phyloP scores from a whole-genome alignment of 2,329 filamentous ascomycete species.

The Penicillium griseofulvum region DNA sequence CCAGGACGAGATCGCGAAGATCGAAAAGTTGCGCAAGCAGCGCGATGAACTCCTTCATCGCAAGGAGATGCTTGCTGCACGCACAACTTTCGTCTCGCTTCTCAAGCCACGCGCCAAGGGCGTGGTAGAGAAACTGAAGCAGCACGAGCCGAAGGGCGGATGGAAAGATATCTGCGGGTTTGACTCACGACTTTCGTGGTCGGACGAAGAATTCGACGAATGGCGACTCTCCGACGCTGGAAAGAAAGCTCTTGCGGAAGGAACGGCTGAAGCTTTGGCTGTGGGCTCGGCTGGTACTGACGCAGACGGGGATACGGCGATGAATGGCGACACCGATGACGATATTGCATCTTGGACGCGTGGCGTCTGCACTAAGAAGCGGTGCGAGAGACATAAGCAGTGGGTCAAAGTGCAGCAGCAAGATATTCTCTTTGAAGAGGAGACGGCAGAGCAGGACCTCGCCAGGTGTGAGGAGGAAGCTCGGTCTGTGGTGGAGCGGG shows the following conservation, averaged over 20 bases:
- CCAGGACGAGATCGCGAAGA: slow-evolving; percentile 36
- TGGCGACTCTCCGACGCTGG: slow-evolving; percentile 44
- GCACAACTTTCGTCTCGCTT: slow-evolving; percentile 43
- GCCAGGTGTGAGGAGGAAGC: slow-evolving; percentile 41
- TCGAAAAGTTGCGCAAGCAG: slow-evolving; percentile 38
- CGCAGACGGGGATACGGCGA: slow-evolving; percentile 35
- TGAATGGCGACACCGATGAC: slow-evolving; percentile 33
- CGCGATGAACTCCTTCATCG: slow-evolving; percentile 37
- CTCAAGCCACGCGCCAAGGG: slow-evolving; percentile 43
- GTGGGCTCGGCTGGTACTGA: slow-evolving; percentile 25
- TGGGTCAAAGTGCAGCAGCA: slow-evolving; percentile 50
- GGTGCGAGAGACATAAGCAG: slow-evolving; percentile 49
- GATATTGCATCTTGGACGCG: slow-evolving; percentile 35
- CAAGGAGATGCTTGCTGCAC: slow-evolving; percentile 42
- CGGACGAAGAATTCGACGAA: slow-evolving; percentile 48
- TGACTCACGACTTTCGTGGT: slow-evolving; percentile 48
- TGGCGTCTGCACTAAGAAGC: slow-evolving; percentile 48
- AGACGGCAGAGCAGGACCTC: slow-evolving; percentile 40
- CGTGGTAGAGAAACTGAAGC: slow-evolving; percentile 45
- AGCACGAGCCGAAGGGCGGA: slow-evolving; percentile 45
- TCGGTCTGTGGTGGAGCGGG: slow-evolving; percentile 43
- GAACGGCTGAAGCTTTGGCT: slow-evolving; percentile 34
- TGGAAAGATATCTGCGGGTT: slow-evolving; percentile 52
- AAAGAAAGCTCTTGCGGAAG: slow-evolving; percentile 40
- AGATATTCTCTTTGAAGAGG: slow-evolving; percentile 45